Conservation (phyloP, 2,329 filamentous ascomycete species). For the Alternaria sp. region DNA sequence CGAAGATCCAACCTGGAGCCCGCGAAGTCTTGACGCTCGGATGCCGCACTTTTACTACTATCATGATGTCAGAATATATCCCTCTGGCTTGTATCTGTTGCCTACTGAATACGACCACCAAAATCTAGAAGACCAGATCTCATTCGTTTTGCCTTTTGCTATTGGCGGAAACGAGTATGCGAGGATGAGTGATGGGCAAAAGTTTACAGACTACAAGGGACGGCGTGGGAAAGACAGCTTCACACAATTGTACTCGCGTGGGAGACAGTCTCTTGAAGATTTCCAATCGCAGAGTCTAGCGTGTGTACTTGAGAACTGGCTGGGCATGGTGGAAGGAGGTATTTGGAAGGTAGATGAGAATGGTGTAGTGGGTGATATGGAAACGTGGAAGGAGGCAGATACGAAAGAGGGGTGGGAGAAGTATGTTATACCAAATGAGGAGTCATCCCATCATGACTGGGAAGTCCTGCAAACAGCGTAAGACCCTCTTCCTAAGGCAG, state of each 20-base stretch:
- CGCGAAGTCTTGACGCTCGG: neutral
- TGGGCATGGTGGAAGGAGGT: conserved; percentile 21
- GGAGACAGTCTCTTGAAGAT: neutral
- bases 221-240: neutral
- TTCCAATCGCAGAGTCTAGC: neutral
- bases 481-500: neutral
- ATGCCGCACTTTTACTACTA: neutral
- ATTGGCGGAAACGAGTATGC: neutral
- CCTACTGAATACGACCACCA: neutral
- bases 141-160: neutral
- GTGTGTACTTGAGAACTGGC: neutral
- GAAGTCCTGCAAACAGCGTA: neutral
- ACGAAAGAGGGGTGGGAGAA: conserved; percentile 18
- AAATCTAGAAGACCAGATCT: neutral
- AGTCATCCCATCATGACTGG: fast-evolving
- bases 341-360: conserved; percentile 23
- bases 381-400: conserved; percentile 13
- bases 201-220: neutral
- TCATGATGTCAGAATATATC: neutral
- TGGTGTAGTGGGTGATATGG: conserved; percentile 18
- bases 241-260: neutral
- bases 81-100: neutral
- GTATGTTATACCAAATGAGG: neutral
- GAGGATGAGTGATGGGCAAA: neutral
- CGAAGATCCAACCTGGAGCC: neutral